Evolutionary conservation across 2,329 filamentous ascomycete species (phyloP).

Genomic region (Nemania sp.): DNA sequence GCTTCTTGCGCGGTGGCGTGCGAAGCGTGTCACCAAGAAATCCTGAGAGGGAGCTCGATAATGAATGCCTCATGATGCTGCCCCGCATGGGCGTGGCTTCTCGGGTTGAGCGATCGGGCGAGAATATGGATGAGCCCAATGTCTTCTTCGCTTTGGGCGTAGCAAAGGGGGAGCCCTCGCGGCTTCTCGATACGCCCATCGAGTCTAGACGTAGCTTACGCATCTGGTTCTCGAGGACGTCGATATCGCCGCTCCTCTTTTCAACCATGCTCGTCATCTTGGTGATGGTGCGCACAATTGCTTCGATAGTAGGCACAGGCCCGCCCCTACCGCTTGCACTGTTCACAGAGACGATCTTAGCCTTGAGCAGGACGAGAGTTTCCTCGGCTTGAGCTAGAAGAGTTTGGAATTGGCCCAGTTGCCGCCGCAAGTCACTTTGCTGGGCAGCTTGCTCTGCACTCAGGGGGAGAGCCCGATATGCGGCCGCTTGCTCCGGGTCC

Average conservation of each 20-base stretch:
- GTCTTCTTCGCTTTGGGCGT: slow-evolving; percentile 43
- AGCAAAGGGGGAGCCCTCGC: slow-evolving; percentile 48
- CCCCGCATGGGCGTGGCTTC: slow-evolving; percentile 43
- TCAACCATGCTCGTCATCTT: slow-evolving; percentile 95
- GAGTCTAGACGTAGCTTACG: slow-evolving; percentile 67
- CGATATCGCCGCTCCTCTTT: slow-evolving; percentile 87
- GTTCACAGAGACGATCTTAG: slow-evolving; percentile 69
- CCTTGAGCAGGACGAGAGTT: slow-evolving; percentile 75
- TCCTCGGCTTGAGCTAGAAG: slow-evolving; percentile 80
- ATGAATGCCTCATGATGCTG: slow-evolving; percentile 47
- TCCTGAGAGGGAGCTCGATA: slow-evolving; percentile 49
- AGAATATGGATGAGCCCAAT: slow-evolving; percentile 37
- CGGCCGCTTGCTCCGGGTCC: slow-evolving; percentile 69
- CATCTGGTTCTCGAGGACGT: slow-evolving; percentile 86
- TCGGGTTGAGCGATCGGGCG: slow-evolving; percentile 47
- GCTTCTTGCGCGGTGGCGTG: slow-evolving; percentile 62
- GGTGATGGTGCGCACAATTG: slow-evolving; percentile 85
- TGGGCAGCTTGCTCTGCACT: slow-evolving; percentile 81
- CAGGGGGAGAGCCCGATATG: slow-evolving; percentile 72
- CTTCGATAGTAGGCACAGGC: slow-evolving; percentile 78
- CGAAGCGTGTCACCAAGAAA: slow-evolving; percentile 39
- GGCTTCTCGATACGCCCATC: slow-evolving; percentile 49
- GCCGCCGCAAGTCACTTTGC: slow-evolving; percentile 79
- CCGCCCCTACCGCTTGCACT: slow-evolving; percentile 52
- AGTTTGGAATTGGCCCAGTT: slow-evolving; percentile 75